Conservation (phyloP, 805 yeast species). For the Geotrichum ghanense region DNA sequence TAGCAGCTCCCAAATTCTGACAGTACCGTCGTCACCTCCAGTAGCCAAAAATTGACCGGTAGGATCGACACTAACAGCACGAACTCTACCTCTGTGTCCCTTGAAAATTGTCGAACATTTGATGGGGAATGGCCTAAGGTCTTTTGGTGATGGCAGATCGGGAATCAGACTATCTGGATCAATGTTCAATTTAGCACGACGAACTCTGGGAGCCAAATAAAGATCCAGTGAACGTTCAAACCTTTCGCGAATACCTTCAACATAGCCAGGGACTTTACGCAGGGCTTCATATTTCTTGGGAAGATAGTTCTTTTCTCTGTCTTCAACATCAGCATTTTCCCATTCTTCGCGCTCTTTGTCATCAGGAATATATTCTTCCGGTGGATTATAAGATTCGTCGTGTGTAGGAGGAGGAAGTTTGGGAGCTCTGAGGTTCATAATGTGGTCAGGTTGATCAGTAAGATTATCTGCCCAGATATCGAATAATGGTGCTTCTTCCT, state of each 20-base stretch:
- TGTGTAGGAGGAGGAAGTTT: constrained; percentile 92
- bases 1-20: constrained; percentile 91
- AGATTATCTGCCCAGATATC: constrained; percentile 79
- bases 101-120: constrained; percentile 69
- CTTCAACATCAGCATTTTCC: constrained; percentile 59
- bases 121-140: constrained; percentile 93
- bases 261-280: constrained; percentile 90
- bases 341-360: constrained; percentile 68
- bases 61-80: constrained; percentile 78
- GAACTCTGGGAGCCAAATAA: constrained; percentile 91
- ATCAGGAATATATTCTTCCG: constrained; percentile 79
- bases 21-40: constrained; percentile 93
- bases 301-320: constrained; percentile 64
- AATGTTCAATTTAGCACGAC: constrained; percentile 79
- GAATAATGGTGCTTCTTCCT: constrained; percentile 17
- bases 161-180: constrained; percentile 96
- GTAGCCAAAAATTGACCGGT: constrained; percentile 93
- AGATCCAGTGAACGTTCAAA: constrained; percentile 91
- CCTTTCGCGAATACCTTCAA: constrained; percentile 72
- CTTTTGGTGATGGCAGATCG: constrained; percentile 93
- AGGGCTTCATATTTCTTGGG: constrained; percentile 76
- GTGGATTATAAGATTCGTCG: constrained; percentile 96
- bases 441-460: constrained; percentile 56
- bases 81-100: constrained; percentile 77
- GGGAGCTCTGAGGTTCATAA: constrained; percentile 91